A percentile compares a stretch with the other conserved stretches of the same genome.
phyloP scores from a whole-genome alignment of 768 basidiomycete species.

The Lentinula aciculospora region DNA sequence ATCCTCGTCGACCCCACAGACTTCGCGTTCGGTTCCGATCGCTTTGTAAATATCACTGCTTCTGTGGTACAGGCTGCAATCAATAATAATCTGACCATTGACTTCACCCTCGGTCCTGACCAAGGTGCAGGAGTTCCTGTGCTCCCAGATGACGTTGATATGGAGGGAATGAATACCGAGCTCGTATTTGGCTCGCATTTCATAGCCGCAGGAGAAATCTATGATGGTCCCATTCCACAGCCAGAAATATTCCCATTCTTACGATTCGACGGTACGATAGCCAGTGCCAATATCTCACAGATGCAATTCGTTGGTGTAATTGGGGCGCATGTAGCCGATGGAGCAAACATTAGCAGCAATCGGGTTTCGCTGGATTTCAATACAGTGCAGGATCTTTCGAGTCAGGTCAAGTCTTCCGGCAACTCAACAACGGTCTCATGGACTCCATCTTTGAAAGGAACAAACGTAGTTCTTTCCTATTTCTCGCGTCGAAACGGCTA shows the following conservation, averaged over 20 bases:
- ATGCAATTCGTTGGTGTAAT: conserved; percentile 12
- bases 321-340: conserved; percentile 10
- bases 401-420: conserved; percentile 7
- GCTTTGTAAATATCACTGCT: conserved; percentile 9
- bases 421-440: conserved; percentile 9
- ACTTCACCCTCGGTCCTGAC: conserved; percentile 12
- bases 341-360: conserved; percentile 5
- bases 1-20: conserved; percentile 13
- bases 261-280: conserved; percentile 6
- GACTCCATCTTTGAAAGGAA: conserved; percentile 9
- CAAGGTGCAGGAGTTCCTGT: conserved; percentile 14
- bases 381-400: conserved; percentile 12
- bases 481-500: conserved; percentile 13
- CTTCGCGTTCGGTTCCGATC: conserved; percentile 12
- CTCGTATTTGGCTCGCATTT: conserved; percentile 14
- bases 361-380: conserved; percentile 13
- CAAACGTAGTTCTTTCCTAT: conserved; percentile 12
- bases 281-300: conserved; percentile 11
- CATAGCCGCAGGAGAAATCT: conserved; percentile 6
- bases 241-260: conserved; percentile 11
- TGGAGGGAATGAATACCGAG: conserved; percentile 14
- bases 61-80: conserved; percentile 9
- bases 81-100: conserved; percentile 12
- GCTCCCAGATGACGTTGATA: conserved; percentile 11
- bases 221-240: conserved; percentile 7